Evolutionary conservation across 495 filamentous ascomycete genomes (phyloP).

Genomic region (Pseudevernia furfuracea): DNA sequence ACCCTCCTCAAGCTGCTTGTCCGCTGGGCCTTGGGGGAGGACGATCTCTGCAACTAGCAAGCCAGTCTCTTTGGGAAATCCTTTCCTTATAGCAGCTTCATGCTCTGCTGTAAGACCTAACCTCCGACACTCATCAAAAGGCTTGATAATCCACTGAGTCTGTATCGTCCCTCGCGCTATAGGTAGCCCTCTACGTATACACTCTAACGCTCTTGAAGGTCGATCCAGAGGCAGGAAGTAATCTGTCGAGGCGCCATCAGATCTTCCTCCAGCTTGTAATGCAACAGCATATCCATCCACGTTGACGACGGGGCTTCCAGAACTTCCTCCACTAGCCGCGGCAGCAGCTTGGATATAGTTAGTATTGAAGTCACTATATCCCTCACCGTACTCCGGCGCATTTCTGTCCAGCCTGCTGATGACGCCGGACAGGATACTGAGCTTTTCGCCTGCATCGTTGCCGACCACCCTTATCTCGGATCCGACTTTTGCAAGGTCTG

Average conservation of each 20-base stretch:
- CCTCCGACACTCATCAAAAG: slow-evolving; percentile 93
- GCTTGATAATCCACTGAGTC: slow-evolving; percentile 91
- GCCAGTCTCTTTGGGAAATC: slow-evolving; percentile 86
- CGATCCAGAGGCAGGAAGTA: slow-evolving; percentile 95
- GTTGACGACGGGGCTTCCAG: slow-evolving; percentile 94
- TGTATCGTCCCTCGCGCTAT: slow-evolving; percentile 93
- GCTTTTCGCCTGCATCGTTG: slow-evolving; percentile 97
- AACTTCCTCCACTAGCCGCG: slow-evolving; percentile 91
- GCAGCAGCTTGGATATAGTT: slow-evolving; percentile 99
- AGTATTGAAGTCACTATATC: slow-evolving; percentile 98
- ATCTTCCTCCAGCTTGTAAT: slow-evolving; percentile 86
- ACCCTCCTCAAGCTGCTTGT: slow-evolving; percentile 80
- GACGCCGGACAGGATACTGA: slow-evolving; percentile 94
- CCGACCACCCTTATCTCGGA: slow-evolving; percentile 93
- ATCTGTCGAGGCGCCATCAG: slow-evolving; percentile 92
- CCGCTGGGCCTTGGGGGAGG: slow-evolving; percentile 79
- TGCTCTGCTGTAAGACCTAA: slow-evolving; percentile 77
- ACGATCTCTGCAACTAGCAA: slow-evolving; percentile 96
- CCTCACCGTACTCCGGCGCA: slow-evolving; percentile 95
- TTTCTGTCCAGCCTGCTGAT: slow-evolving; percentile 95
- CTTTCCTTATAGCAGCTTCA: slow-evolving; percentile 72
- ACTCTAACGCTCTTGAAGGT: slow-evolving; percentile 75
- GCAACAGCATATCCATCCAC: slow-evolving; percentile 89
- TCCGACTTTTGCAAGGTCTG: slow-evolving; percentile 84
- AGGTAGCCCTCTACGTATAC: slow-evolving; percentile 64